These are phyloP conservation scores for Secale cereale DNA, from an alignment of 176 grass and related monocot genomes.

Conservation along the genomic window DNA sequence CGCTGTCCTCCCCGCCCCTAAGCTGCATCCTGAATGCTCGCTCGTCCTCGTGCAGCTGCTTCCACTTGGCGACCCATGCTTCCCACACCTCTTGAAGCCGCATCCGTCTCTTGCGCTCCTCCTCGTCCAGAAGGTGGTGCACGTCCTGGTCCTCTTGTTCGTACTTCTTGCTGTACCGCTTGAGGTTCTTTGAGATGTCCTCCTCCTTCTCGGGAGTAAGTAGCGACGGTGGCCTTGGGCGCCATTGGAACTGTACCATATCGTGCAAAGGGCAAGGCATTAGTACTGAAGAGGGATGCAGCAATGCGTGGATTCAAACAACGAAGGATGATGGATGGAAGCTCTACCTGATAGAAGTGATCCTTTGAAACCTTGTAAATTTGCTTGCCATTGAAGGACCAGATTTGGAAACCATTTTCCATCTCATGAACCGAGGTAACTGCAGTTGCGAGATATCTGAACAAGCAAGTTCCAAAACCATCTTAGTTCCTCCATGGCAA, in stretches of 20 bases:
- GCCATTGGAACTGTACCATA: conserved; percentile 33
- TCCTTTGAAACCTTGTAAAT: conserved; percentile 26
- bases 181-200: conserved; percentile 68
- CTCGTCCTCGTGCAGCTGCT: conserved; percentile 70
- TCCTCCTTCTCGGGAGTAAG: conserved; percentile 46
- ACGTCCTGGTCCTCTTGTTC: conserved; percentile 77
- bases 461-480: neutral
- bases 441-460: conserved; percentile 70
- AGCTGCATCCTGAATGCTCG: conserved; percentile 39
- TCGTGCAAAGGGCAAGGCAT: neutral
- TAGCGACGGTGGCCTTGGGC: conserved; percentile 57
- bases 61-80: conserved; percentile 70
- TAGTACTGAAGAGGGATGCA: neutral
- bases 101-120: conserved; percentile 61
- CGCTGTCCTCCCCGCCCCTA: conserved; percentile 64
- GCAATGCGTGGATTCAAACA: neutral
- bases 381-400: conserved; percentile 84
- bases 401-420: conserved; percentile 91
- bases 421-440: conserved; percentile 95
- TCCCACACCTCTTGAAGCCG: conserved; percentile 78
- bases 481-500: neutral
- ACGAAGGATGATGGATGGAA: neutral
- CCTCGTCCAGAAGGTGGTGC: conserved; percentile 48
- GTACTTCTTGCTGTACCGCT: conserved; percentile 87
- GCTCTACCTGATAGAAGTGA: conserved; percentile 82